phyloP scores from a whole-genome alignment of 495 filamentous ascomycete genomes.

The Daldinia childiae region DNA sequence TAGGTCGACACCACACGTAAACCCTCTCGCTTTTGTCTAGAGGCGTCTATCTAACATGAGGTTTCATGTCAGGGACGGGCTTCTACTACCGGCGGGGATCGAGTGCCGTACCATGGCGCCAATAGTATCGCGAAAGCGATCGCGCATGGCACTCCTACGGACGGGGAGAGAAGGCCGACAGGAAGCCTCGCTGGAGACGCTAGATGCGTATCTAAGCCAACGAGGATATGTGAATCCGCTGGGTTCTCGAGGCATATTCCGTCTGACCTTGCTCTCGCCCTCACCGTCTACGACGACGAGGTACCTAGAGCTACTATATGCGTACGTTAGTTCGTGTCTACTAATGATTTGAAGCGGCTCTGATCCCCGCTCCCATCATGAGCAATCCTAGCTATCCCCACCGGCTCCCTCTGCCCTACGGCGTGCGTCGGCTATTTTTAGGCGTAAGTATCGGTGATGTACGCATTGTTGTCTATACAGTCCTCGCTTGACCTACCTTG shows the following conservation, averaged over 20 bases:
- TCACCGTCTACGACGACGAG: neutral
- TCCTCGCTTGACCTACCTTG: neutral
- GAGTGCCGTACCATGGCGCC: neutral
- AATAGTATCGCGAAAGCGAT: neutral
- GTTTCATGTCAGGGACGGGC: neutral
- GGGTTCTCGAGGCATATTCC: neutral
- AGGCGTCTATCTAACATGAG: neutral
- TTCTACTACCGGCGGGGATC: conserved; percentile 3
- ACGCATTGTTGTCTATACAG: neutral
- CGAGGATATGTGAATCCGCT: neutral
- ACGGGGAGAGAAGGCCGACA: neutral
- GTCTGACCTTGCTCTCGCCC: neutral
- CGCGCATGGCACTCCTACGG: neutral
- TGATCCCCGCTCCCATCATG: neutral
- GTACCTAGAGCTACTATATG: neutral
- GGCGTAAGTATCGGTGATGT: neutral
- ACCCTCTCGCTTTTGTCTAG: neutral
- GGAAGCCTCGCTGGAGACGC: neutral
- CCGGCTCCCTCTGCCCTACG: conserved; percentile 8
- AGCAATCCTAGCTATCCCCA: neutral
- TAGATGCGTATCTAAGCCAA: neutral
- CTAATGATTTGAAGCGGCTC: neutral
- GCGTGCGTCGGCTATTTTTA: conserved; percentile 6
- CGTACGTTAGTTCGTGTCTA: neutral
- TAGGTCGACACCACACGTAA: neutral